Conservation (phyloP, 257 asterid species). For the Capsicum pubescens region DNA sequence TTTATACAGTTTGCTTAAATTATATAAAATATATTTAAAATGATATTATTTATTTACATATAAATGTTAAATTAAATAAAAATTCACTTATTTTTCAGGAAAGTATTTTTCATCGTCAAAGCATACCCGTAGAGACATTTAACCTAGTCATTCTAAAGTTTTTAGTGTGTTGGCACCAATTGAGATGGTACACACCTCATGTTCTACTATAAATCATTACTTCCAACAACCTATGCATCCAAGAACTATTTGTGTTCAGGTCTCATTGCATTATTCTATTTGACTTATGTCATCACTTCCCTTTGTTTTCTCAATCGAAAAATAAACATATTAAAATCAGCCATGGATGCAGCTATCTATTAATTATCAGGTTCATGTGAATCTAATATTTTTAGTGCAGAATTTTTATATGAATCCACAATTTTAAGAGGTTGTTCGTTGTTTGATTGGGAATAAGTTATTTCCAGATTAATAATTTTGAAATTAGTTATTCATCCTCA, state of each 20-base stretch:
- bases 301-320: background rate
- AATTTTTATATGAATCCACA: no score
- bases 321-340: background rate
- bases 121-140: background rate
- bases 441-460: no score
- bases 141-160: background rate
- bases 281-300: slow-evolving; percentile 5
- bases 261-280: background rate
- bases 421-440: no score
- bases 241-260: background rate
- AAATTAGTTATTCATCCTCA: no score
- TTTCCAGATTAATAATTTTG: no score
- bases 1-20: no score
- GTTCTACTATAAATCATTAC: background rate
- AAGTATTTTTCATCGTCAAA: background rate
- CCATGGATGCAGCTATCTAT: background rate
- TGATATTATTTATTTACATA: no score
- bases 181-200: background rate
- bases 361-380: background rate
- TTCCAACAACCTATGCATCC: background rate
- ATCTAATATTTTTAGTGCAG: background rate
- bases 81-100: background rate
- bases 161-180: background rate
- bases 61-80: no score
- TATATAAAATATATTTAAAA: no score